These are phyloP conservation scores for Aspergillus sparsus DNA, from an alignment of 495 filamentous ascomycete species.

Conservation along the genomic window DNA sequence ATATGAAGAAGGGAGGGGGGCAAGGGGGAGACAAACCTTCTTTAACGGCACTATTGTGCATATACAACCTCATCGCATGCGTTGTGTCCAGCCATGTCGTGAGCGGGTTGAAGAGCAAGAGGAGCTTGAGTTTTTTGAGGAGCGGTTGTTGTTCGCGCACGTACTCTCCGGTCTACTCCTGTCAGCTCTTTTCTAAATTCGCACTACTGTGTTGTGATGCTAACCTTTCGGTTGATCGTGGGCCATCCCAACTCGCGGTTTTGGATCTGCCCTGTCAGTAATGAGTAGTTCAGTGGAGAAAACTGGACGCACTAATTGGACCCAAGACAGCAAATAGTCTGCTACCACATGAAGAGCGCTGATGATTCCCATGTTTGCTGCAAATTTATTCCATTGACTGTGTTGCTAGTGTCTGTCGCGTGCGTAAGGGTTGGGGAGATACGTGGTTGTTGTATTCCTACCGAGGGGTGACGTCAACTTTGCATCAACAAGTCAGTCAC, in stretches of 20 bases:
- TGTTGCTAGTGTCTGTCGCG: too few relatives aligned
- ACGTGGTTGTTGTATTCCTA: too few relatives aligned
- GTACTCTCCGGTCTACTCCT: slow-evolving; percentile 29
- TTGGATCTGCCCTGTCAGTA: slow-evolving; percentile 13
- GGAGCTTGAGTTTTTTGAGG: slow-evolving; percentile 43
- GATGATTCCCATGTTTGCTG: slow-evolving; percentile 3
- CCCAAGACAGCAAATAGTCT: slow-evolving; percentile 15
- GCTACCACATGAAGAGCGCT: slow-evolving; percentile 1
- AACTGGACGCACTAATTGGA: slow-evolving; percentile 5
- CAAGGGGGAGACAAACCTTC: slow-evolving; percentile 5
- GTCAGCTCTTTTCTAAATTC: not conserved
- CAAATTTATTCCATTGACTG: too few relatives aligned
- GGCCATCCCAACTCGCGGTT: slow-evolving; percentile 40
- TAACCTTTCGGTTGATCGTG: slow-evolving; percentile 34
- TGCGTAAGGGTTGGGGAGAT: too few relatives aligned
- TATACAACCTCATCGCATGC: slow-evolving; percentile 35
- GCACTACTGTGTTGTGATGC: too few relatives aligned
- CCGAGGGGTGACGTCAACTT: too few relatives aligned
- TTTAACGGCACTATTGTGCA: slow-evolving; percentile 30
- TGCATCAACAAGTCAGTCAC: too few relatives aligned
- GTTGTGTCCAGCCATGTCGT: slow-evolving; percentile 43
- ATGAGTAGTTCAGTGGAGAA: not conserved
- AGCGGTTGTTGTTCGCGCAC: slow-evolving; percentile 40
- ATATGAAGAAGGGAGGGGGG: not conserved
- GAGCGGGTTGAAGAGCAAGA: slow-evolving; percentile 44